Evolutionary conservation across 352 stramenopile genomes (phyloP).

Genomic region (Phytophthora fragariae): DNA sequence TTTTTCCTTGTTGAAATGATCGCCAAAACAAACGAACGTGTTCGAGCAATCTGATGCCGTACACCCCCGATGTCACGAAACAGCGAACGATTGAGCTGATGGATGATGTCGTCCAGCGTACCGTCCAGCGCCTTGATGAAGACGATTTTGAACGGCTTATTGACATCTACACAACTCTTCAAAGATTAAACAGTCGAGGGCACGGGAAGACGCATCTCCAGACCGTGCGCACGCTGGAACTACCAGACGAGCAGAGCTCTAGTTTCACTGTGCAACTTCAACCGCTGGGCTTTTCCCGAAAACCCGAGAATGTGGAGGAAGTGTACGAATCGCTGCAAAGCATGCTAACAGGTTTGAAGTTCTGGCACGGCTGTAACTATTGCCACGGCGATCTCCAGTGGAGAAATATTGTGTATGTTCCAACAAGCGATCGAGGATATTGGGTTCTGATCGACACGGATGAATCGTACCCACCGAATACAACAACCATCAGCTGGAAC

Average conservation of each 20-base stretch:
- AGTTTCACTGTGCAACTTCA: neutral
- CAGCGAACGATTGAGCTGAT: neutral
- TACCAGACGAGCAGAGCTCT: neutral
- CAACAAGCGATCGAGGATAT: neutral
- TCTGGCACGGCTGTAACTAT: neutral
- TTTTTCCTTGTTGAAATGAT: neutral
- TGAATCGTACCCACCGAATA: neutral
- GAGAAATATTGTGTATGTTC: neutral
- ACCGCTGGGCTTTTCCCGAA: neutral
- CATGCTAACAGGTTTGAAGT: neutral
- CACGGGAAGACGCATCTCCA: neutral
- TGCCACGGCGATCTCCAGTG: neutral
- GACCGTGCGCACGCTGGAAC: neutral
- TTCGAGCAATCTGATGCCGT: neutral
- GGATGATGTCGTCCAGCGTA: neutral
- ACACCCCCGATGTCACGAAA: neutral
- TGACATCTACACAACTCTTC: neutral
- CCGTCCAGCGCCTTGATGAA: neutral
- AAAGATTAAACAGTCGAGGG: neutral
- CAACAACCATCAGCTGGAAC: neutral
- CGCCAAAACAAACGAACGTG: neutral
- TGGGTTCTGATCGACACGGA: neutral
- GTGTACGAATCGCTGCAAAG: neutral
- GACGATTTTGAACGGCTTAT: neutral
- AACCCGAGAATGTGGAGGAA: neutral